Conservation (phyloP, 192 early-diverging fungal species). For the Paraglomus brasilianum region DNA sequence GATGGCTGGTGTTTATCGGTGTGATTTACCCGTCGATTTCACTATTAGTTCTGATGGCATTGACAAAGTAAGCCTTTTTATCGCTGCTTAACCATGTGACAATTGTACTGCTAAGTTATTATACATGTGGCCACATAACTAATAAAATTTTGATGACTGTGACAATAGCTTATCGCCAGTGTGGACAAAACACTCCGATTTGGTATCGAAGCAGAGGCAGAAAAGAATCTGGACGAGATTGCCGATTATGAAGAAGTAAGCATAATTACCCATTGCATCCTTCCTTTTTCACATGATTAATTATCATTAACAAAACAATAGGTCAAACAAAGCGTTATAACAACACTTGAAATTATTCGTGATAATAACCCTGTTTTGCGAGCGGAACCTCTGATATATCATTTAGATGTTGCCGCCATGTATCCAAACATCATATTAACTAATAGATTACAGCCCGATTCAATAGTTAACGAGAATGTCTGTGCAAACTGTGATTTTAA, state of each 20-base stretch:
- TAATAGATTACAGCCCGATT: conserved; percentile 96
- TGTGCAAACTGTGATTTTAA: conserved; percentile 96
- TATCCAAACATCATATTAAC: conserved; percentile 99
- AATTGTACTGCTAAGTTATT: neutral
- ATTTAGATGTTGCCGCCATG: conserved; percentile 99
- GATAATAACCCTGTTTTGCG: conserved; percentile 68
- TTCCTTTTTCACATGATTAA: conserved; percentile 33
- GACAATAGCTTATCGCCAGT: conserved; percentile 77
- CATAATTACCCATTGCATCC: neutral
- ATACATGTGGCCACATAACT: neutral
- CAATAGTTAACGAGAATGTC: conserved; percentile 83
- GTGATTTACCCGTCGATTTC: conserved; percentile 88
- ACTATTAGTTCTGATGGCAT: conserved; percentile 71
- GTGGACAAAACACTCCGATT: conserved; percentile 88
- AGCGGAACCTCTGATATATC: conserved; percentile 89
- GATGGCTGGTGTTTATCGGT: conserved; percentile 97
- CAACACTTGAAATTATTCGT: conserved; percentile 67
- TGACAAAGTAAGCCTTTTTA: conserved; percentile 51
- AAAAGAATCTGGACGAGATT: conserved; percentile 72
- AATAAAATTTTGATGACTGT: neutral
- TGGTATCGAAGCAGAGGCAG: conserved; percentile 79
- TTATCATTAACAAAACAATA: conserved; percentile 33
- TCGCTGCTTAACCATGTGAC: conserved; percentile 13
- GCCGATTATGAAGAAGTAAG: conserved; percentile 85
- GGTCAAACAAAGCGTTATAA: conserved; percentile 63